Percentiles rank a stretch among this genome's conserved stretches.
Conservation (phyloP, 148 eudicot genomes). For the Suaeda aralocaspica region DNA sequence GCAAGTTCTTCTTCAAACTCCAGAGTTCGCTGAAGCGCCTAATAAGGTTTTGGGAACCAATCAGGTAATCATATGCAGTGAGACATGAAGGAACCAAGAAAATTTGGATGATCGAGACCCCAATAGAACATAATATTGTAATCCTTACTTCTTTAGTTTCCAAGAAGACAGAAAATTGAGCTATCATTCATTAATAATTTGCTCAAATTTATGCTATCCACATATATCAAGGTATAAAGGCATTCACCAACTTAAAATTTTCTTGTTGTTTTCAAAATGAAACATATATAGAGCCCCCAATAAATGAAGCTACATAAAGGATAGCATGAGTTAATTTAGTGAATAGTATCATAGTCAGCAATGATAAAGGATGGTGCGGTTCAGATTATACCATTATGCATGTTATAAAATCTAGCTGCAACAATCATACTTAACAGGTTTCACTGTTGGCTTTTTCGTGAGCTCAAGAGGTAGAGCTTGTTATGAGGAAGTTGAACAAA, state of each 20-base stretch:
- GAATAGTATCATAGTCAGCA: not conserved
- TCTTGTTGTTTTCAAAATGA: too few species aligned
- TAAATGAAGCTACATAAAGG: too few species aligned
- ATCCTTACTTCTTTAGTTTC: not conserved
- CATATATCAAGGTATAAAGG: not conserved
- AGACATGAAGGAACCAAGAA: not conserved
- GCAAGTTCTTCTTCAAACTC: slow-evolving; percentile 98
- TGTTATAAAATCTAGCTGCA: not conserved
- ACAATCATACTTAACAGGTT: not conserved
- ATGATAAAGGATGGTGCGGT: not conserved
- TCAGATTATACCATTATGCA: not conserved
- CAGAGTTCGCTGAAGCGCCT: slow-evolving; percentile 93
- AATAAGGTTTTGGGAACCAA: slow-evolving; percentile 13
- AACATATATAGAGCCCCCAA: too few species aligned
- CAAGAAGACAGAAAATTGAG: not conserved
- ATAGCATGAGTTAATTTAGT: not conserved
- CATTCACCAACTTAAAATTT: not conserved
- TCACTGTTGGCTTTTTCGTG: not conserved
- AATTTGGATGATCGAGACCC: not conserved
- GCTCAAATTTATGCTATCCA: not conserved
- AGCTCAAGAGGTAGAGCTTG: not conserved
- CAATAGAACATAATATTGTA: not conserved
- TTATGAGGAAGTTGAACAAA: not conserved
- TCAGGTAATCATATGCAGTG: too few species aligned
- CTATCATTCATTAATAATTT: not conserved